These are phyloP conservation scores for Vitrella brassicaformis DNA, from an alignment of 73 alveolate species.

Conservation along the genomic window DNA sequence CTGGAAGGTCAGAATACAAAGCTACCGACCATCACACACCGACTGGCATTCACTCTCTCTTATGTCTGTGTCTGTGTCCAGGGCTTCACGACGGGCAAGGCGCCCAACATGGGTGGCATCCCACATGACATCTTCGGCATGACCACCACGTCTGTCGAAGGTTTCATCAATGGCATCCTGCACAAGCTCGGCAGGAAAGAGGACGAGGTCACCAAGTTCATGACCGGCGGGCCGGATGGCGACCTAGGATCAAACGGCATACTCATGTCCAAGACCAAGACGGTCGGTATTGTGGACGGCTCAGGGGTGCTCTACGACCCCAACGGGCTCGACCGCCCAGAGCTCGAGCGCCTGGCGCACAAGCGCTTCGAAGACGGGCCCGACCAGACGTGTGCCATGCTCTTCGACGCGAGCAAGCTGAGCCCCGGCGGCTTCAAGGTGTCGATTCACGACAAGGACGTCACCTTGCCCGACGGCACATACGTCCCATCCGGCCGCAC, in stretches of 20 bases:
- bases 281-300: conserved; percentile 24
- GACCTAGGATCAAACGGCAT: conserved; percentile 19
- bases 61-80: neutral
- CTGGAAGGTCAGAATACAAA: neutral
- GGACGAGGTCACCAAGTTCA: conserved; percentile 13
- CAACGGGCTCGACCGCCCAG: conserved; percentile 8
- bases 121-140: conserved; percentile 26
- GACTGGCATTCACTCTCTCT: neutral
- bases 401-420: neutral
- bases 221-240: conserved; percentile 31
- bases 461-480: conserved; percentile 22
- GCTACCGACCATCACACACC: neutral
- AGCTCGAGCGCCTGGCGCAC: conserved; percentile 19
- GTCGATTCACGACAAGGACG: conserved; percentile 3
- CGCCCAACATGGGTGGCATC: conserved; percentile 7
- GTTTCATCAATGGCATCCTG: neutral
- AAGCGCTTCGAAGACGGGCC: conserved; percentile 1
- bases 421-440: neutral
- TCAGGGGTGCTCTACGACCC: conserved; percentile 28
- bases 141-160: conserved; percentile 14
- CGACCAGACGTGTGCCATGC: neutral
- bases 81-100: neutral
- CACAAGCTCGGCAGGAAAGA: neutral
- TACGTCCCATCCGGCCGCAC: conserved; percentile 6
- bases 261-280: conserved; percentile 13